phyloP scores from a whole-genome alignment of 306 rosid genomes.

The Sicyos baderoa region DNA sequence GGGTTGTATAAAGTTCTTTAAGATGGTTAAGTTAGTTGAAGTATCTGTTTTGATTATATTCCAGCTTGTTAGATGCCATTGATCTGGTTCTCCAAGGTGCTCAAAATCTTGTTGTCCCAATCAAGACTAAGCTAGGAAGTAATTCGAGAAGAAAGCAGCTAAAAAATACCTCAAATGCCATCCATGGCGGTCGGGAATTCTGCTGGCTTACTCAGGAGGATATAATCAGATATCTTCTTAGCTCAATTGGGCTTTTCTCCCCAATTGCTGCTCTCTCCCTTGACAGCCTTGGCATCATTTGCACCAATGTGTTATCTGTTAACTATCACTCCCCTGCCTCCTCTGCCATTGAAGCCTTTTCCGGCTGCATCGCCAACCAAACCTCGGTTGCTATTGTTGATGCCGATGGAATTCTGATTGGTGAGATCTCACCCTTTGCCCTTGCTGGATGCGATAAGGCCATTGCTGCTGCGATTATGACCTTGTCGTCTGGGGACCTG shows the following conservation, averaged over 20 bases:
- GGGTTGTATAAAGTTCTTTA: not conserved
- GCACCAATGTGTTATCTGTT: constrained; percentile 41
- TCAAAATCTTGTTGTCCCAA: constrained; percentile 75
- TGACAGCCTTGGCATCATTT: constrained; percentile 55
- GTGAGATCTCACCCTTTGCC: constrained; percentile 87
- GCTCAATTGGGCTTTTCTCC: constrained; percentile 69
- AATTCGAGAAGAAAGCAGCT: constrained; percentile 62
- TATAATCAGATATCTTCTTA: constrained; percentile 64
- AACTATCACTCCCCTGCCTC: constrained; percentile 75
- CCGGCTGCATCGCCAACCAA: constrained; percentile 48
- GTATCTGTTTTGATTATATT: constrained; percentile 14
- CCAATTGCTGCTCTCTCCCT: constrained; percentile 62
- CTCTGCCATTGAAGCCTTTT: constrained; percentile 52
- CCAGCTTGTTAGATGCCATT: constrained; percentile 72
- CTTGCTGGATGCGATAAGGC: constrained; percentile 74
- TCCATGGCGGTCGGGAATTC: constrained; percentile 55
- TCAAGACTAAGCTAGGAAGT: constrained; percentile 34
- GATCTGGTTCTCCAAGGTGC: constrained; percentile 81
- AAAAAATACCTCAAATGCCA: constrained; percentile 29
- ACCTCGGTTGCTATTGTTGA: constrained; percentile 84
- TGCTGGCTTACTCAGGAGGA: constrained; percentile 95
- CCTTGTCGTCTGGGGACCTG: constrained; percentile 67
- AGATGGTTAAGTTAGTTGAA: constrained; percentile 7
- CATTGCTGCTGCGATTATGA: constrained; percentile 61
- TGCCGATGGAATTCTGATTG: constrained; percentile 50